Base-by-base conservation (phyloP, 352 stramenopile species). In the Globisporangium spiculum region DNA sequence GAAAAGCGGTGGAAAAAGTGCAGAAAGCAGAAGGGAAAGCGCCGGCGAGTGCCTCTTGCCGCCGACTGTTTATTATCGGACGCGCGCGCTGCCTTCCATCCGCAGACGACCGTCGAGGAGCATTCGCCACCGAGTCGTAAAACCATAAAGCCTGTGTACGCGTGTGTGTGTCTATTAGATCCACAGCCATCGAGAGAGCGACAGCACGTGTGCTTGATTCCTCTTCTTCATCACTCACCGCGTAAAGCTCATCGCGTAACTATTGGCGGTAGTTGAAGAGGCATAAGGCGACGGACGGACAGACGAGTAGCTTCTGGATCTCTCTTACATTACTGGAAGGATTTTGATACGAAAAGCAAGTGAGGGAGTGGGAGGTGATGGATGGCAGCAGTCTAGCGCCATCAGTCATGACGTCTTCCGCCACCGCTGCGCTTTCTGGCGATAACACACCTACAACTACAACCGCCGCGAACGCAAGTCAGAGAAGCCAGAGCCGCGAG, bases 1-100 rank as follows among this genome's bases (percentile, higher is more conserved):
- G 70, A 80, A 83, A 82, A 80, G 52, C 67, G 54, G 54, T 24
- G 62, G 70, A 80, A 83, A 82, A 80, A 60, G 73, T 66, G 62
- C 71, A 72, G 75, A 82, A 79, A 82, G 60, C 22, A 56, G n/a
- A 58, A 58, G 52, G 52, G 52, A 58, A 58, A 60, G 54, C 54
- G 52, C 22, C 9, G 22, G 52, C 34, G 0, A 9, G 12, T 20
- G 12, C 38, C 38, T 2, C 38, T 46, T 44, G 10, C 38, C 12
- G 4, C 12, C 12, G 4, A 18, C 16, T 50, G 41, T n/a, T 50
- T 50, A 50, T 50, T 50, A 50, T 50, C 41, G 41, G 41, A 50
- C 41, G 41, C 16, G 16, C 41, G 41, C 14, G 41, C 41, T 50
- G 41, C 41, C 6, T 7, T 46, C 38, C 38, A 46, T 46, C 36